Evolutionary conservation across 164 flowering plant genomes (phyloP).

Genomic region (Akebia trifoliata): DNA sequence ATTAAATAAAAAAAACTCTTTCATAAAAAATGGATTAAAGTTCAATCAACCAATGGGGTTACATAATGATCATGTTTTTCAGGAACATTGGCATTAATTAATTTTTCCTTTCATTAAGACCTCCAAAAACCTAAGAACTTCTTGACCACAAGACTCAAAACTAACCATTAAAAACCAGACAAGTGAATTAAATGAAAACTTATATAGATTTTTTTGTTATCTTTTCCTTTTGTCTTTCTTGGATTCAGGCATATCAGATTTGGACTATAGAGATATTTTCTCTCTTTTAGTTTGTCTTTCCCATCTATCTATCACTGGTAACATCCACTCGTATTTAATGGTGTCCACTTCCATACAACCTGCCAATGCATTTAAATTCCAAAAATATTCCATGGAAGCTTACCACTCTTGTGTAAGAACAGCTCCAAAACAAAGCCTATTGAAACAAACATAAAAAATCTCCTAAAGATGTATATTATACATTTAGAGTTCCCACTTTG

Average conservation of each 20-base stretch:
- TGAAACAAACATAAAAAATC: background rate
- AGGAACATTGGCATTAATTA: background rate
- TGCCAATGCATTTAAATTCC: constrained; percentile 23
- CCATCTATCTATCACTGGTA: background rate
- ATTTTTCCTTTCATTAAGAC: no score
- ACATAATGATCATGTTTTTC: background rate
- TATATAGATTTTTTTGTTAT: background rate
- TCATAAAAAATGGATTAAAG: background rate
- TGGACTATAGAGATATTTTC: background rate
- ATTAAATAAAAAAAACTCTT: constrained; percentile 3
- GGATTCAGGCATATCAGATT: background rate
- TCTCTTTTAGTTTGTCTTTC: constrained; percentile 13
- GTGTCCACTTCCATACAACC: constrained; percentile 27
- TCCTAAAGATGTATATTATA: background rate
- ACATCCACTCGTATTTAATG: constrained; percentile 31
- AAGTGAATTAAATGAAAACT: background rate
- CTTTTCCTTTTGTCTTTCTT: constrained; percentile 6
- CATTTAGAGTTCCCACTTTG: no score
- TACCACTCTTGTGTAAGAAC: constrained; percentile 18
- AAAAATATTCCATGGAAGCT: constrained; percentile 25
- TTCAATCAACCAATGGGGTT: background rate
- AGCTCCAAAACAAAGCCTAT: constrained; percentile 14
- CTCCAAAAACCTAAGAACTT: background rate
- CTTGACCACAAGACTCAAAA: background rate
- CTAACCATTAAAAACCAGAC: background rate